Evolutionary conservation across 345 rosid genomes (phyloP), one percentile per base, ranked within the genome.

Genomic region (Anacardium occidentale): DNA sequence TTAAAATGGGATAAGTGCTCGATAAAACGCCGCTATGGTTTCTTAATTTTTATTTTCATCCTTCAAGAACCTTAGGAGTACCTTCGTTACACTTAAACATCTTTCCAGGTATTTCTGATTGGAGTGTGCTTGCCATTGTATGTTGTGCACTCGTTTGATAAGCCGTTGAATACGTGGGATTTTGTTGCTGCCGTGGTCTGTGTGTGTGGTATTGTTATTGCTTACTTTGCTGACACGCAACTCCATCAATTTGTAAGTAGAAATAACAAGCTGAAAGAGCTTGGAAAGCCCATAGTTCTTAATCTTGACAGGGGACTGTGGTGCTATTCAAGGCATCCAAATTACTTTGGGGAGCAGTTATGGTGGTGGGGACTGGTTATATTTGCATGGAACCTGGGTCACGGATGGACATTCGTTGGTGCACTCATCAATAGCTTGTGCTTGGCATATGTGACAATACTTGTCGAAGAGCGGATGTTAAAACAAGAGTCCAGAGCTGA

Each of bases 331-430:
- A 84, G 99, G 45, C 99, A 95, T 78, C 99, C 99, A 42, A 95
- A 95, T 85, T 95, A 95, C 80, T 87, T 95, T 52, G 98, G 98
- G 13, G 99, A 95, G 77, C 98, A 89, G 72, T 34, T 95, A 64
- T 95, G 97, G 99, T 95, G 99, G 99, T 92, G 98, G 99, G 98
- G 99, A 29, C 68, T 92, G 21, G 97, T 76, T 56, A 44, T 95
- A 29, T 89, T 88, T 73, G 92, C 98, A 20, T 92, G 96, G 96
- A 92, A 87, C 79, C 80, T 95, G 68, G 96, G 94, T 42, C 88
- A 91, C 25, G 92, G 87, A 52, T 92, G 97, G 95, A 73, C 94
- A 14, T 79, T 81, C 25, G 69, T 87, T 4, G 99, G 99, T 18
- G 58, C 96, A 10, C 68, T 92, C 22, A 70, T 90, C 59, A 92